Evolutionary conservation across 1,284 basidiomycete genomes (phyloP).

Genomic region (Puccinia coronata): DNA sequence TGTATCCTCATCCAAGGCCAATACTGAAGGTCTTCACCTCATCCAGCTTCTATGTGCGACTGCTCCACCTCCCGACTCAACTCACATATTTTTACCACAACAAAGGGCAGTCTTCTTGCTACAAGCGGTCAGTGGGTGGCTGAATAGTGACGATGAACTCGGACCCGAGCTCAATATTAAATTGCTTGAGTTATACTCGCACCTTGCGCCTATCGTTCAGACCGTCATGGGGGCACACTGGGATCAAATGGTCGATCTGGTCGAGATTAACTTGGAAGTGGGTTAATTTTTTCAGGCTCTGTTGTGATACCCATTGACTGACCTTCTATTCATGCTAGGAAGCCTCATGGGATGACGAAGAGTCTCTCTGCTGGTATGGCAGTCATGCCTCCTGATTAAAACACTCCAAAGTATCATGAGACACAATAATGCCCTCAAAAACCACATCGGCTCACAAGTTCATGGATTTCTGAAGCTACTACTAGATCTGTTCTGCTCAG

Average conservation of each 20-base stretch:
- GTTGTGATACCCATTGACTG: neutral
- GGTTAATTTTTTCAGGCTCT: constrained; percentile 52
- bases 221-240: constrained; percentile 83
- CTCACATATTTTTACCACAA: constrained; percentile 81
- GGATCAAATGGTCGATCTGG: constrained; percentile 85
- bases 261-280: constrained; percentile 86
- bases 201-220: constrained; percentile 84
- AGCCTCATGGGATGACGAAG: constrained; percentile 46
- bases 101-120: constrained; percentile 85
- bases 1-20: constrained; percentile 68
- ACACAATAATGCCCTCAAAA: constrained; percentile 36
- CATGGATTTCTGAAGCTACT: constrained; percentile 65
- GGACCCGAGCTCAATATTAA: constrained; percentile 69
- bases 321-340: constrained; percentile 23
- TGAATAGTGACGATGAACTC: constrained; percentile 72
- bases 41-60: constrained; percentile 73
- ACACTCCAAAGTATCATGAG: constrained; percentile 44
- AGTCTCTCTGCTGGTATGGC: constrained; percentile 38
- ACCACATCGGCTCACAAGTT: constrained; percentile 69
- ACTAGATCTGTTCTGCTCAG: constrained; percentile 65
- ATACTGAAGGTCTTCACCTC: constrained; percentile 69
- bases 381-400: constrained; percentile 40
- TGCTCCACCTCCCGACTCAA: constrained; percentile 76
- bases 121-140: constrained; percentile 81
- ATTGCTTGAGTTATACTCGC: constrained; percentile 73